Evolutionary conservation across 495 filamentous ascomycete species (phyloP), one percentile per base, ranked within the genome.

Genomic region (Pyronema domesticum): DNA sequence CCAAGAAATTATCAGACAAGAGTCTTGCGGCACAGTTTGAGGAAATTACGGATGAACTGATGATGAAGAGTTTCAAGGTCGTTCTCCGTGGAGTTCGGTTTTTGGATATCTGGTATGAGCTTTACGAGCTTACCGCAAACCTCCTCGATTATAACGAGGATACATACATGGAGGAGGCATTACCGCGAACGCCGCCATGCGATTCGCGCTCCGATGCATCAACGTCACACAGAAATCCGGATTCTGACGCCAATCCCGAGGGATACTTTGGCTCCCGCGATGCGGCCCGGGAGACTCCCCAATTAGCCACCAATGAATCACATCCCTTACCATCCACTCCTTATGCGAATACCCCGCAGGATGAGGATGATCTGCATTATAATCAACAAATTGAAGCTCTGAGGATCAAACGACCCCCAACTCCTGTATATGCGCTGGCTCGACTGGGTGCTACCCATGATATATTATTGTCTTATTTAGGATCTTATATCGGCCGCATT

Each of bases 51-150:
- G 89, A 95, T 65, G 86, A 94, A 65, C 85, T 96, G 78, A 80
- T 95, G 9, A 69, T 94, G 48, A 89, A 88, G 65, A 88, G 87
- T 0, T 96, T 93, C 71, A 89, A 85, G 61, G 86, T 95, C 55
- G 84, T 93, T n/a, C 87, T 80, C 53, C 82, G 88, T 55, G 86
- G 84, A 37, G 87, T 95, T 50, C 76, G 80, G 56, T 95, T 99
- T 65, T 73, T 95, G n/a, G 93, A 99, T 62, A 74, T 88, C 4
- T 83, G 87, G 74, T 80, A 86, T 19, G 80, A 89, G 54, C 39
- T 55, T 37, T 59, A 60, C 58, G 69, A 74, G 42, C 70, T 66
- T 23, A 66, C 81, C 42, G 77, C 77, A 68, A 72, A 75, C 55
- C 80, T 80, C 23, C 75, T 82, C 45, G 72, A 75, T 17, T 78